Conservation (phyloP, 129 eudicot species). For the Glebionis coronaria region DNA sequence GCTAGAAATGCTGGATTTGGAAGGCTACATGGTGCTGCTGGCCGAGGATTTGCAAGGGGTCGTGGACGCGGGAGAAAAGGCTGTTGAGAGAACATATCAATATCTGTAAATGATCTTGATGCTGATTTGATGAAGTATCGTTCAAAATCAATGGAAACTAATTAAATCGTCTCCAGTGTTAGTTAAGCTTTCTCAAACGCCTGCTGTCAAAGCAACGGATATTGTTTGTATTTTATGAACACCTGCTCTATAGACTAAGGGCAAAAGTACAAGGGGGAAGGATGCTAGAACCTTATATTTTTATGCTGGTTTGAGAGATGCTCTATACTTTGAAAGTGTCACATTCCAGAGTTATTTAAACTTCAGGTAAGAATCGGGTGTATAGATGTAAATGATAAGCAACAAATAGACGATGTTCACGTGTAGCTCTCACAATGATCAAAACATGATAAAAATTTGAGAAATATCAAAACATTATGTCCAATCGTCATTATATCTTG, state of each 20-base stretch:
- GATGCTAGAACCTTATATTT: too few relatives aligned
- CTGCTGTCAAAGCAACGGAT: conserved; percentile 19
- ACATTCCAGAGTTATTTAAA: conserved; percentile 75
- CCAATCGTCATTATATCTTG: too few relatives aligned
- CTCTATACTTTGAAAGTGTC: conserved; percentile 64
- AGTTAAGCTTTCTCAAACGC: conserved; percentile 24
- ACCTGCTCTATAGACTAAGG: conserved; percentile 33
- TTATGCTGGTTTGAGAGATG: conserved; percentile 44
- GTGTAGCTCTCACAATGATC: too few relatives aligned
- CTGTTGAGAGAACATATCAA: conserved; percentile 70
- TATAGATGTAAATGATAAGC: too few relatives aligned
- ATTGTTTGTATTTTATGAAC: conserved; percentile 37
- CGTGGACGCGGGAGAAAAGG: conserved; percentile 58
- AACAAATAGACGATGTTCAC: too few relatives aligned
- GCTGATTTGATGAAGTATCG: conserved; percentile 93
- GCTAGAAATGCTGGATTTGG: conserved; percentile 58
- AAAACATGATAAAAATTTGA: too few relatives aligned
- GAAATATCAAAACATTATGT: too few relatives aligned
- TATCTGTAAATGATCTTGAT: conserved; percentile 84
- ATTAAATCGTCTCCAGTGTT: conserved; percentile 30
- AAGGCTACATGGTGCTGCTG: conserved; percentile 45
- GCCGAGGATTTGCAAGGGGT: conserved; percentile 43
- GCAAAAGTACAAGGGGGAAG: too few relatives aligned
- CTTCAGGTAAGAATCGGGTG: too few relatives aligned
- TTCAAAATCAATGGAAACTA: conserved; percentile 68